Evolutionary conservation across 306 rosid genomes (phyloP).

Genomic region (Fragaria ananassa): DNA sequence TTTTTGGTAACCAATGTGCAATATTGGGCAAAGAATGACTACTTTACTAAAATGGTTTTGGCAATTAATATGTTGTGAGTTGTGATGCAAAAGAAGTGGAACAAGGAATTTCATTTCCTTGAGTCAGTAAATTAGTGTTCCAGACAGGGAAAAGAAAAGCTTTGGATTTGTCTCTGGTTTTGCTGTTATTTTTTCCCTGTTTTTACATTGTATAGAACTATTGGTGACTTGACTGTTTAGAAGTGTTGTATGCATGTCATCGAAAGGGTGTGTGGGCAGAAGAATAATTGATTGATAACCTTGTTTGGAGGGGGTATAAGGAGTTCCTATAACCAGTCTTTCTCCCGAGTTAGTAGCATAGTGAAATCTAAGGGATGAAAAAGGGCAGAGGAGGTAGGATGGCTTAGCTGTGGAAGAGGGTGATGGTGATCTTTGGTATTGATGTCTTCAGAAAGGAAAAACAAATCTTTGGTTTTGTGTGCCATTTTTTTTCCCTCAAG

Average conservation of each 20-base stretch:
- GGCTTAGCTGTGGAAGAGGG: not conserved
- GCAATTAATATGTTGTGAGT: not conserved
- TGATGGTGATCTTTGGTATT: not conserved
- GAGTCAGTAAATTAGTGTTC: not conserved
- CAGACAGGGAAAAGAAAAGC: not conserved
- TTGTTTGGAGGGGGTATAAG: not conserved
- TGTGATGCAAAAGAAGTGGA: not conserved
- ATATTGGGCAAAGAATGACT: not conserved
- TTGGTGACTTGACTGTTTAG: not conserved
- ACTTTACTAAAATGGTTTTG: not conserved
- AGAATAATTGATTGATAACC: not conserved
- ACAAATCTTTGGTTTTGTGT: no score
- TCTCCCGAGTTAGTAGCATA: not conserved
- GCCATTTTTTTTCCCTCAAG: no score
- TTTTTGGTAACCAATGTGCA: not conserved
- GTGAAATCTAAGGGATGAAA: not conserved
- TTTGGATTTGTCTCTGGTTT: not conserved
- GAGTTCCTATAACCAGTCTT: not conserved
- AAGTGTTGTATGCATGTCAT: not conserved
- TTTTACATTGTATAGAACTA: not conserved
- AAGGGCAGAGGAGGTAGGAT: not conserved
- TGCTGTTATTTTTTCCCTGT: not conserved
- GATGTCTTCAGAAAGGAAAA: no score
- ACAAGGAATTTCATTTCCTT: not conserved
- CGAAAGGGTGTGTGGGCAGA: not conserved